Base-by-base conservation (phyloP, 495 filamentous ascomycete genomes). In the Alectoria sarmentosa region DNA sequence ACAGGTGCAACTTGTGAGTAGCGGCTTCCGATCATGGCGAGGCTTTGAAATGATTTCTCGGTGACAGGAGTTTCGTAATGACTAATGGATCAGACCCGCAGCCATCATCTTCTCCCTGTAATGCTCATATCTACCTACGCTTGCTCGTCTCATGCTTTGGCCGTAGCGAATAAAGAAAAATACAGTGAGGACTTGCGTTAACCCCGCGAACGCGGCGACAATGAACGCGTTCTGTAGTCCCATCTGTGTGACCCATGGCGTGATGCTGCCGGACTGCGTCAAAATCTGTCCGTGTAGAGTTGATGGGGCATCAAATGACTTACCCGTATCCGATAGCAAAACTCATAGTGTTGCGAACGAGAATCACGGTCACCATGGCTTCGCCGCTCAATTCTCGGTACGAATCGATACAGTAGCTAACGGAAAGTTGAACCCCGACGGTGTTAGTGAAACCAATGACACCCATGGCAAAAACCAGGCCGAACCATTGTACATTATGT, bases 291-390 rank as follows among this genome's bases (percentile, higher is more conserved):
- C 41, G 30, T 21, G 23, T 30, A 14, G 23, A 11, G 9, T 13
- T 13, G 21, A 46, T 36, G 38, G 54, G 28, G 32, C 36, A 38
- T 30, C 21, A 58, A 71, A 41, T 11, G 30, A 32, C 77, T 69
- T 57, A 80, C 74, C 82, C 83, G 69, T 84, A 84, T 6, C 78
- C 75, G 48, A 85, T 78, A 0, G 81, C 83, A 73, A 85, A 85
- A 8, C 77, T 80, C 86, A 88, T 88, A 26, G 83, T 87, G 68
- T 88, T 88, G 8, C 86, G 81, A 32, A 88, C 78, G 7, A 88
- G 66, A 61, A 89, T 89, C 14, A 87, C 80, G 44, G 80, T 84
- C 13, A 83, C 80, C 67, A 89, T 80, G 0, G 84, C 84, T 60
- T 88, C 83, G 9, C 85, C 83, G 39, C 82, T 82, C 34, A 88